Conservation (phyloP, 352 stramenopile species). For the Globisporangium iwayamae region DNA sequence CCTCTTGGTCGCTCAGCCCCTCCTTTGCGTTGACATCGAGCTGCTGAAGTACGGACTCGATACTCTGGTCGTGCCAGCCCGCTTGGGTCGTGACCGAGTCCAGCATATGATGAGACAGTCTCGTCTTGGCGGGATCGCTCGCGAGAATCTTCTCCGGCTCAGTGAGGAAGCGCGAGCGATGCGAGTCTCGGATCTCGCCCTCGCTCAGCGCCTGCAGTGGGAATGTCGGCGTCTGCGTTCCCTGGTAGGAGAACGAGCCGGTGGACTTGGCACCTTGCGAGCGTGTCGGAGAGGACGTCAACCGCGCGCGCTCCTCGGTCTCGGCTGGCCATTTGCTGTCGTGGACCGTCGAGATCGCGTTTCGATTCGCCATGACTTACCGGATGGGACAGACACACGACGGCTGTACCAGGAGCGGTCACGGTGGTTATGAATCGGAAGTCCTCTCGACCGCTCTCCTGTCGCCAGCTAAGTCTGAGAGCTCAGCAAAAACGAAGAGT, state of each 20-base stretch:
- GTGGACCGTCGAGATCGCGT: neutral
- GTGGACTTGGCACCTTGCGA: conserved; percentile 11
- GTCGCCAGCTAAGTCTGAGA: neutral
- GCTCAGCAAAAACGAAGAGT: conserved; percentile 8
- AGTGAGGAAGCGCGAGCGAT: conserved; percentile 31
- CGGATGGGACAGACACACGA: neutral
- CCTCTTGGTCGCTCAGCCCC: conserved; percentile 27
- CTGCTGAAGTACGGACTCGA: conserved; percentile 26
- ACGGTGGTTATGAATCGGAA: neutral
- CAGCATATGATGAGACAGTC: conserved; percentile 32
- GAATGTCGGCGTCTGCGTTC: conserved; percentile 9
- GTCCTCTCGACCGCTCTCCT: neutral
- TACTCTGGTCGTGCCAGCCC: conserved; percentile 27
- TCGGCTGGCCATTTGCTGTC: conserved; percentile 13
- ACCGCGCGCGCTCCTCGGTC: conserved; percentile 4
- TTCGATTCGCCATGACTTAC: conserved; percentile 2
- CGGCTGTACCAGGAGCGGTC: neutral
- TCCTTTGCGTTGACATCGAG: conserved; percentile 26
- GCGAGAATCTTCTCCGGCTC: conserved; percentile 34
- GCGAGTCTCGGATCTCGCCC: conserved; percentile 8
- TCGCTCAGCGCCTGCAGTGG: conserved; percentile 8
- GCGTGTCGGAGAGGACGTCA: conserved; percentile 15
- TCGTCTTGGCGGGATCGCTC: conserved; percentile 30
- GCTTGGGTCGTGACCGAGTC: conserved; percentile 25
- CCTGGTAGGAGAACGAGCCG: conserved; percentile 16